phyloP scores from a whole-genome alignment of 83 land plant genomes.

The Isoetes engelmannii region DNA sequence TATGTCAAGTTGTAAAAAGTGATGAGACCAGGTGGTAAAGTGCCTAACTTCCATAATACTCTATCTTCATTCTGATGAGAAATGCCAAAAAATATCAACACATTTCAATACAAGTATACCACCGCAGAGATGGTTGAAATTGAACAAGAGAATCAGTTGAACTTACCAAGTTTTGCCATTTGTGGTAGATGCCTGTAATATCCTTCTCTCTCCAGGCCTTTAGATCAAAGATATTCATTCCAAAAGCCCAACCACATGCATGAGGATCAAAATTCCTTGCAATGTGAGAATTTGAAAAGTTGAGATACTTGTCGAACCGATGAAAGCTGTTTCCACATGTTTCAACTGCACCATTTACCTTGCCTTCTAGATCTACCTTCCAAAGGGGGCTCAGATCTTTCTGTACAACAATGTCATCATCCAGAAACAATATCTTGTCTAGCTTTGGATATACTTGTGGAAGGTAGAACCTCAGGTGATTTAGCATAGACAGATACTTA shows the following conservation, averaged over 20 bases:
- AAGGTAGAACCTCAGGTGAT: conserved; percentile 50
- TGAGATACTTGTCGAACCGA: conserved; percentile 3
- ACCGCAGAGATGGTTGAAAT: neutral
- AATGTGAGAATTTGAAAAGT: conserved; percentile 13
- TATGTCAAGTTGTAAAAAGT: conserved; percentile 4
- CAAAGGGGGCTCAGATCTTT: conserved; percentile 50
- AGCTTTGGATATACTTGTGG: conserved; percentile 54
- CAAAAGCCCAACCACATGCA: conserved; percentile 16
- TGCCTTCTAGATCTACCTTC: conserved; percentile 5
- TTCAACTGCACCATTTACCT: conserved; percentile 14
- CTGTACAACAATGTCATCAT: conserved; percentile 48
- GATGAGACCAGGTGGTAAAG: neutral
- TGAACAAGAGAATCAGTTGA: neutral
- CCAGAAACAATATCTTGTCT: conserved; percentile 10
- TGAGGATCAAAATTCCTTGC: conserved; percentile 10
- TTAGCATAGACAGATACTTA: conserved; percentile 15
- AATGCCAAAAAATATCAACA: neutral
- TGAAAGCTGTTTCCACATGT: conserved; percentile 16
- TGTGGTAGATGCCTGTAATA: conserved; percentile 14
- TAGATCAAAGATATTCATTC: conserved; percentile 13
- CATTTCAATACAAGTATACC: neutral
- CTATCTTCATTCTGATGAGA: neutral
- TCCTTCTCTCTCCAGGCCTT: conserved; percentile 8
- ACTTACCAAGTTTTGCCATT: conserved; percentile 13
- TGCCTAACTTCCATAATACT: conserved; percentile 4